Base-by-base conservation (phyloP, 2,329 filamentous ascomycete genomes). In the Cytospora schulzeri region DNA sequence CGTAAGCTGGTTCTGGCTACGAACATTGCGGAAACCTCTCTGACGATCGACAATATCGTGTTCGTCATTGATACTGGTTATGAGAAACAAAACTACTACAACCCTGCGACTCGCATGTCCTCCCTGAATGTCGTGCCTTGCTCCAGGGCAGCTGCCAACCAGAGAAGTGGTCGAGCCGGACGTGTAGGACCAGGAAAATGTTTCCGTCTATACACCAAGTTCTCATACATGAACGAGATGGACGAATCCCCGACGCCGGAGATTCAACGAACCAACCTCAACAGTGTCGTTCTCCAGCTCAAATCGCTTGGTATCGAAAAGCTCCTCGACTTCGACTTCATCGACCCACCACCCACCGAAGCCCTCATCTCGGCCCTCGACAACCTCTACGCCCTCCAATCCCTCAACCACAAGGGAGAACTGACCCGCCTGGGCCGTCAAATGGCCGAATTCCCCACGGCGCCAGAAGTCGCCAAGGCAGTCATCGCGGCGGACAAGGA, bases 61-160 rank as follows among this genome's bases (percentile, higher is more conserved):
- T 97, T 96, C 74, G 95, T 98, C 41, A 96, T 98, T 66, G 95
- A 99, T 70, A 91, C 91, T 0, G 95, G 95, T 0, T 96, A 96
- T 69, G 92, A 95, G 68, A 99, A 99, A 76, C 92, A 98, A 73
- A 97, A 97, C 70, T 86, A 93, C 1, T 98, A 94, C 79, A 96
- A 97, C 68, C 90, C 93, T 0, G 87, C 90, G 1, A 96, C 92
- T 0, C 93, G 93, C 62, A 96, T 98, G 91, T 93, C 94, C 31
- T 93, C 91, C 48, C 79, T 99, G 15, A 90, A 96, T 0, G 92
- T 96, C 1, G 93, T 94, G 0, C 94, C 95, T 0, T 96, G 92
- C 74, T 97, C 93, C 12, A 85, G 93, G 48, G 95, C 95, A 0
- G 95, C 92, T 19, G 94, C 94, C 2, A 96, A 97, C 73, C 95